Conservation (phyloP, 257 asterid genomes). For the Jacaranda mimosifolia region DNA sequence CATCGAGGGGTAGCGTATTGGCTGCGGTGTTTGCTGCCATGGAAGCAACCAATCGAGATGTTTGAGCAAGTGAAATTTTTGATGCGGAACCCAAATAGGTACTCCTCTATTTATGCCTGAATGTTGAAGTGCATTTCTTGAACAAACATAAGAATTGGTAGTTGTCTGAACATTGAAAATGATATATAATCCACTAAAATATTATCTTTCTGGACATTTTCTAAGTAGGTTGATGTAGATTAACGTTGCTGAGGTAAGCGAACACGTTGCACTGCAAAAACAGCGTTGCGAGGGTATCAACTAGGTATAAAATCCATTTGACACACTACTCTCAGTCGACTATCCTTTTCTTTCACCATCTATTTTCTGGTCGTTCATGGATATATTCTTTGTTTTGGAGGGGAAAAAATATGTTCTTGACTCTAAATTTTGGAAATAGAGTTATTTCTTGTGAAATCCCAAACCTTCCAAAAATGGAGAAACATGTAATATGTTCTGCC, state of each 20-base stretch:
- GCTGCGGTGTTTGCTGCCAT: slow-evolving; percentile 34
- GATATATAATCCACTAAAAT: no score
- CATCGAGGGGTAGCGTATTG: slow-evolving; percentile 39
- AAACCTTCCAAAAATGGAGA: slow-evolving; percentile 4
- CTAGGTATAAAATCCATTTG: background rate
- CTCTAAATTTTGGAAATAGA: background rate
- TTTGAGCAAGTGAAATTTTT: background rate
- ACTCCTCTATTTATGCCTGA: background rate
- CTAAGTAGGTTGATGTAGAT: background rate
- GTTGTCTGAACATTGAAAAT: no score
- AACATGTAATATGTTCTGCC: background rate
- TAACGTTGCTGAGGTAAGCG: slow-evolving; percentile 30
- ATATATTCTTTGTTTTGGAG: background rate
- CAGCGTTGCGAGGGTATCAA: background rate
- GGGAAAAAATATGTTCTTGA: background rate
- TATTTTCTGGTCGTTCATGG: background rate
- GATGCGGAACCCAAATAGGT: background rate
- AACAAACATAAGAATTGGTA: background rate
- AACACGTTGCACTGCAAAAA: slow-evolving; percentile 24
- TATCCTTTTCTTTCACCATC: no score
- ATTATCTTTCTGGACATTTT: background rate
- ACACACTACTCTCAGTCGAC: no score
- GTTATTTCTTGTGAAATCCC: background rate
- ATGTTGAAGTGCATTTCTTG: background rate
- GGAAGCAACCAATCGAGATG: slow-evolving; percentile 1